Base-by-base conservation (phyloP, 768 basidiomycete genomes). In the Rhodotorula toruloides region DNA sequence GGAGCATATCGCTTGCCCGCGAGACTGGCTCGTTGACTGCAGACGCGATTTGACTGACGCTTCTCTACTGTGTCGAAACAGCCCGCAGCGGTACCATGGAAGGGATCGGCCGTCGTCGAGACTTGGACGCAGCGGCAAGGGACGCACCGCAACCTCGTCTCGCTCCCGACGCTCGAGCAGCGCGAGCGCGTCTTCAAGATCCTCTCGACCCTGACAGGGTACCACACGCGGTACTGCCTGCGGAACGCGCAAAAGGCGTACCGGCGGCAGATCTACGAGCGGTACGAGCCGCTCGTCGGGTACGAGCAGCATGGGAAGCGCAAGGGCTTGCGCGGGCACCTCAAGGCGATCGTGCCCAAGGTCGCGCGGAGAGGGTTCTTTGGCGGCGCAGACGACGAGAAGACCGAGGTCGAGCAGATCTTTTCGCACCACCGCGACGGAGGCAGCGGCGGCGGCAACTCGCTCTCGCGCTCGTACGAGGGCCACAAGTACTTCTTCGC, bases 401-500 rank as follows among this genome's bases (percentile, higher is more conserved):
- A 56, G 64, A 67, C 32, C 60, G 73, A 72, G 61, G 57, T 71
- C 47, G 67, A 73, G 55, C 63, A 69, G 53, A 71, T 73, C 61
- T 74, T 70, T 37, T 52, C 59, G 83, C 40, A 79, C 82, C 63
- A 78, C 47, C 54, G 63, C n/a, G 48, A 57, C 36, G 52, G 52
- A n/a, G n/a, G n/a, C n/a, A n/a, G n/a, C 32, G 32, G 25, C 36
- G 48, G 32, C 31, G 70, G 74, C 77, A 32, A 79, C 80, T 49
- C 78, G 78, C 59, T 77, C 74, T 37, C 43, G 72, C 76, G 78
- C 53, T 77, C 81, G 37, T 70, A 70, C 61, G 68, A 72, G 29
- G 72, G 87, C 71, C 96, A 99, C 84, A 98, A 99, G 77, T 99
- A 98, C 78, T 98, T 91, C 79, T 96, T 99, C 79, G 94, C 91